phyloP scores from a whole-genome alignment of 306 rosid genomes.

The Prunus padus region DNA sequence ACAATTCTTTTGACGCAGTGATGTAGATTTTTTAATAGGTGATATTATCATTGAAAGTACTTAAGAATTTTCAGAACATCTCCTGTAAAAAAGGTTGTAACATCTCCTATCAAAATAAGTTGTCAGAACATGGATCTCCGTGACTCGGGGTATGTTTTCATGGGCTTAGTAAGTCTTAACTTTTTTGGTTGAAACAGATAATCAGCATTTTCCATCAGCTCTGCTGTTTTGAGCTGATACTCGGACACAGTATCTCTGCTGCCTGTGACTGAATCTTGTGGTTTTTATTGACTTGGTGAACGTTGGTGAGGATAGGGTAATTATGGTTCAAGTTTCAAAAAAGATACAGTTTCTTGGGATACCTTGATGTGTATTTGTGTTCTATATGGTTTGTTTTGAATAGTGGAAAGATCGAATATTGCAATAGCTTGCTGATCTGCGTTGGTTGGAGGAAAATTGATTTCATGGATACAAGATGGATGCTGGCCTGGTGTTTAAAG shows the following conservation, averaged over 20 bases:
- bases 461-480: slow-evolving; percentile 28
- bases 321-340: slow-evolving; percentile 17
- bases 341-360: slow-evolving; percentile 4
- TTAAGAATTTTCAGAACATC: slow-evolving; percentile 16
- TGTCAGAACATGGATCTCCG: slow-evolving; percentile 21
- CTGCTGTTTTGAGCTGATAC: slow-evolving; percentile 26
- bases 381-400: slow-evolving; percentile 27
- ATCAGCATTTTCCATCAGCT: slow-evolving; percentile 20
- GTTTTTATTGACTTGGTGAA: slow-evolving; percentile 18
- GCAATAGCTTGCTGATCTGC: slow-evolving; percentile 25
- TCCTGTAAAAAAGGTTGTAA: background rate
- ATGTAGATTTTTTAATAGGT: background rate
- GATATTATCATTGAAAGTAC: slow-evolving; percentile 10
- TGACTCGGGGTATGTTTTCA: slow-evolving; percentile 28
- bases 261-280: slow-evolving; percentile 21
- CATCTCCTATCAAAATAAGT: background rate
- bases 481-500: slow-evolving; percentile 16
- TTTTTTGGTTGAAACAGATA: slow-evolving; percentile 33
- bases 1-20: slow-evolving; percentile 7
- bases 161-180: background rate
- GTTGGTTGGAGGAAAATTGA: slow-evolving; percentile 26
- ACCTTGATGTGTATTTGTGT: slow-evolving; percentile 15
- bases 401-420: slow-evolving; percentile 21
- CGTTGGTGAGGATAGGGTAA: slow-evolving; percentile 27
- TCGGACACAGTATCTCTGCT: slow-evolving; percentile 25